Percentiles rank a stretch among this genome's conserved stretches.
Conservation (phyloP, 345 rosid genomes). For the Litchi chinensis region DNA sequence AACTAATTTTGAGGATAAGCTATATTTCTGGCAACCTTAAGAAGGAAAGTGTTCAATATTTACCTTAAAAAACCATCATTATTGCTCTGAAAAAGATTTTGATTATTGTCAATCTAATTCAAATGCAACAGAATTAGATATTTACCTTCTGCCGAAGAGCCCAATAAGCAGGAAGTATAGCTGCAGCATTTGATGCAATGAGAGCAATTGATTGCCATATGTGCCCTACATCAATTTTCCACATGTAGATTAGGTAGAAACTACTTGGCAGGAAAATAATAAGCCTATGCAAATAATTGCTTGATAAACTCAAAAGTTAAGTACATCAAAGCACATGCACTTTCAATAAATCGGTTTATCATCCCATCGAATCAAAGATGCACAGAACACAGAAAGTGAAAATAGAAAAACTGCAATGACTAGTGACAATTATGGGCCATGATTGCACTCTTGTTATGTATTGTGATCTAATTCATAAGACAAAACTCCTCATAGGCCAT, state of each 20-base stretch:
- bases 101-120: neutral
- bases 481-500: neutral
- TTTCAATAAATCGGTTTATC: neutral
- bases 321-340: neutral
- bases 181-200: constrained; percentile 87
- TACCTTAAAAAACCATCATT: neutral
- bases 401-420: neutral
- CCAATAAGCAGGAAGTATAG: constrained; percentile 88
- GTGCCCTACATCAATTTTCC: constrained; percentile 60
- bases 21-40: neutral
- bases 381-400: neutral
- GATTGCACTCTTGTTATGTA: neutral
- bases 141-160: constrained; percentile 83
- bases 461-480: neutral
- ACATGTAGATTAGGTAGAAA: constrained; percentile 24
- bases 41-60: neutral
- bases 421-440: neutral
- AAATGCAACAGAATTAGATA: neutral
- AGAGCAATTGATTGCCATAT: constrained; percentile 77
- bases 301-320: neutral
- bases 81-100: neutral
- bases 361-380: constrained; percentile 1
- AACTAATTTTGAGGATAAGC: constrained; percentile 1
- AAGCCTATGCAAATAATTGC: constrained; percentile 17
- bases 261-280: constrained; percentile 12